Base-by-base conservation (phyloP, 805 yeast genomes). In the Cyberlindnera mycetangii region DNA sequence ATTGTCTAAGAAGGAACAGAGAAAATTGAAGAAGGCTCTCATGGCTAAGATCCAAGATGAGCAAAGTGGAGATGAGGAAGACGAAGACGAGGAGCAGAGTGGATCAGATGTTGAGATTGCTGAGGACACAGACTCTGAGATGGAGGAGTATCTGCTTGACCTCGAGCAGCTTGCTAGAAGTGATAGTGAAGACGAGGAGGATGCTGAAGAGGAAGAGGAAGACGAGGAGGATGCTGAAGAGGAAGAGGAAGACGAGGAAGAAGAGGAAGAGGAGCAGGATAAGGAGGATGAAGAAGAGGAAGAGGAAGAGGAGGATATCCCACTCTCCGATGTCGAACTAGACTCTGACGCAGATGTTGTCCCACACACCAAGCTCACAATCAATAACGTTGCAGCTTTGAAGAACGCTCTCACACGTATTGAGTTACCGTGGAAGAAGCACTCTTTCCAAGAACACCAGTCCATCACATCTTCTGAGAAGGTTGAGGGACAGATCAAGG, bases 331-430 rank as follows among this genome's bases (percentile, higher is more conserved):
- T 43, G 97, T 85, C 20, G 97, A 92, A 59, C 69, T 88, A 34
- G 97, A 89, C 59, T 87, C 93, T 2, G 97, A 90, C 62, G 96
- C 96, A 15, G 99, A 93, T 64, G 79, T 90, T 36, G 89, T 92
- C 30, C 97, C 98, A 39, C 81, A 85, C 67, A 89, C 93, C 46
- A 90, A 90, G 64, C 75, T 89, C 40, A 90, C 97, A 11, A 72
- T 92, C 51, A 89, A 93, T 67, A 92, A 93, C 68, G 73, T 71
- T 37, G 83, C 86, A n/a, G 98, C 99, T 4, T 66, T 86, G 60
- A 79, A 74, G 52, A 85, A 84, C 41, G 70, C 88, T 2, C 69
- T 83, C 41, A 81, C 81, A 19, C 76, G 89, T 60, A 76, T 86
- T 54, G 75, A 75, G 56, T 66, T 85, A 44, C 75, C 76, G 37